Conservation (phyloP, 257 asterid genomes). For the Linderniella brevidens region DNA sequence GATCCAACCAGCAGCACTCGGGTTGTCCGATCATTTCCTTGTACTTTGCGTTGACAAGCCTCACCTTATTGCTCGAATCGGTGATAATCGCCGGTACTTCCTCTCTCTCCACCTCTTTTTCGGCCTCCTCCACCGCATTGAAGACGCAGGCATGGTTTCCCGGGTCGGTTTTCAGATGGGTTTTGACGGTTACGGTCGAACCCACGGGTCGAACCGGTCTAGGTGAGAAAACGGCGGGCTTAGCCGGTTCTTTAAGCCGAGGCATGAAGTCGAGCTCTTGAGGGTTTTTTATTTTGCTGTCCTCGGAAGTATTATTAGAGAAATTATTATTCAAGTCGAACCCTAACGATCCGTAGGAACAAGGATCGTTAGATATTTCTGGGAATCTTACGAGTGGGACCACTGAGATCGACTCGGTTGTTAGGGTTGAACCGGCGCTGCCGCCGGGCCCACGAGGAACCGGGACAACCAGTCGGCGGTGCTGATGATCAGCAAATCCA, state of each 20-base stretch:
- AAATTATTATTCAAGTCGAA: no score
- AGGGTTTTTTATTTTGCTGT: conserved; percentile 11
- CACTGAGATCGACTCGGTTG: conserved; percentile 20
- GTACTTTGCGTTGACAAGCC: conserved; percentile 65
- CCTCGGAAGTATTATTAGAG: no score
- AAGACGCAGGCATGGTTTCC: not conserved
- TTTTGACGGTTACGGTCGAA: conserved; percentile 17
- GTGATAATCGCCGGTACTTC: conserved; percentile 46
- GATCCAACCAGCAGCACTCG: conserved; percentile 76
- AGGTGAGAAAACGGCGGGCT: conserved; percentile 34
- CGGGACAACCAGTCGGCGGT: conserved; percentile 23
- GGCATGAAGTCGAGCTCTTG: conserved; percentile 39
- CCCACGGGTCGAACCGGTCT: conserved; percentile 66
- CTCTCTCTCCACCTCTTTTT: conserved; percentile 52
- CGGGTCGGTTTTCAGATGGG: conserved; percentile 14
- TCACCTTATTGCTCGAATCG: conserved; percentile 52
- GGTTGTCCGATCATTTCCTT: conserved; percentile 93
- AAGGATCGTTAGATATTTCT: no score
- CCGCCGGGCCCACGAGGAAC: conserved; percentile 31
- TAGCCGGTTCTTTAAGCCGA: conserved; percentile 22
- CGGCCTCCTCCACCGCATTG: conserved; percentile 41
- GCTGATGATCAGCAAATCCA: conserved; percentile 17
- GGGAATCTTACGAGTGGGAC: conserved; percentile 26
- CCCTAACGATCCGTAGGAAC: no score
- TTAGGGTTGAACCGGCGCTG: conserved; percentile 26